A percentile compares a stretch with the other conserved stretches of the same genome.
phyloP scores from a whole-genome alignment of 2,329 filamentous ascomycete species.

The Alternaria incomplexa region DNA sequence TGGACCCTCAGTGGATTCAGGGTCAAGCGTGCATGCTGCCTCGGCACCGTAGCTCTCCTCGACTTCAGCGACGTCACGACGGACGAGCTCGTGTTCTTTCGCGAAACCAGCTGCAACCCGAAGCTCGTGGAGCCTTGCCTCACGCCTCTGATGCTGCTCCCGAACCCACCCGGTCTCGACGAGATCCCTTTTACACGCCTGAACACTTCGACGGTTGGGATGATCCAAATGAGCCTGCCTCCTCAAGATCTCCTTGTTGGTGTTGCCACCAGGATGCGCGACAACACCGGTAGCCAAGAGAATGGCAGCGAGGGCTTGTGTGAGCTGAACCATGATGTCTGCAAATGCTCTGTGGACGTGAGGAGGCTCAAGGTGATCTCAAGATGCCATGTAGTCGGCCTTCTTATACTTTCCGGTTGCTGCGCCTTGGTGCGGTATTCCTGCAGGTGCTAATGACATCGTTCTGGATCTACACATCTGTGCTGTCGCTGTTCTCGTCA shows the following conservation, averaged over 20 bases:
- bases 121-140: constrained; percentile 46
- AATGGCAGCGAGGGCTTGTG: constrained; percentile 28
- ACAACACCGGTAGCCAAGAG: constrained; percentile 34
- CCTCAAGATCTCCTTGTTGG: constrained; percentile 37
- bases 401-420: constrained; percentile 31
- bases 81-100: constrained; percentile 35
- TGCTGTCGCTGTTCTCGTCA: constrained; percentile 1
- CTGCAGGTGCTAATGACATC: constrained; percentile 13
- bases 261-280: constrained; percentile 52
- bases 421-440: constrained; percentile 11
- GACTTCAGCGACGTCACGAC: constrained; percentile 35
- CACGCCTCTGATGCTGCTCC: constrained; percentile 47
- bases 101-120: constrained; percentile 46
- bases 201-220: constrained; percentile 47
- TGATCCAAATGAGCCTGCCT: constrained; percentile 45
- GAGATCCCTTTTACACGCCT: constrained; percentile 40
- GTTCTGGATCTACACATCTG: constrained; percentile 18
- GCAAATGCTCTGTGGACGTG: neutral
- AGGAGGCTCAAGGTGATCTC: neutral
- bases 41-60: constrained; percentile 33
- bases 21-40: constrained; percentile 42
- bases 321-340: constrained; percentile 35
- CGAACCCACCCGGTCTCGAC: constrained; percentile 41
- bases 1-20: constrained; percentile 42
- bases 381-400: neutral